Evolutionary conservation across 768 basidiomycete genomes (phyloP).

Genomic region (Mycena kentingensis): DNA sequence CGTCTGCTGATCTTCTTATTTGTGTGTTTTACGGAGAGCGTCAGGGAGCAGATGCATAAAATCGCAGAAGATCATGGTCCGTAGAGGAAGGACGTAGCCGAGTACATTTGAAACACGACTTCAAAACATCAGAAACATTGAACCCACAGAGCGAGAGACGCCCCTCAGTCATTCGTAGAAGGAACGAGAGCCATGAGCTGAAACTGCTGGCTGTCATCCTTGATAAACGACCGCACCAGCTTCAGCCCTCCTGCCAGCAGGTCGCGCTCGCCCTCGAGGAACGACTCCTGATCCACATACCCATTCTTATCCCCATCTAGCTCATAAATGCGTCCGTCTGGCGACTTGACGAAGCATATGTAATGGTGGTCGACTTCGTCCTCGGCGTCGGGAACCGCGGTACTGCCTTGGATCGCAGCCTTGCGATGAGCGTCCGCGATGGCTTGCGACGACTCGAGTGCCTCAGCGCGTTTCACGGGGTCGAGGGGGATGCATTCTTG

Average conservation of each 20-base stretch:
- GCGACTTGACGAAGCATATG: conserved; percentile 35
- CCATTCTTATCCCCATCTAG: conserved; percentile 38
- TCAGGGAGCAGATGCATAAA: too few species aligned
- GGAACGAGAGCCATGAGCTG: conserved; percentile 13
- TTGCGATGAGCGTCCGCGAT: conserved; percentile 33
- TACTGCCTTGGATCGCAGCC: conserved; percentile 34
- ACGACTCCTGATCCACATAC: conserved; percentile 30
- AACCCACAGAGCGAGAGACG: too few species aligned
- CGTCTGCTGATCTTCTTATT: too few species aligned
- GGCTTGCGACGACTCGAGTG: conserved; percentile 30
- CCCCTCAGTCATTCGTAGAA: too few species aligned
- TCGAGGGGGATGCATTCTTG: conserved; percentile 25
- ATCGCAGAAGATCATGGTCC: too few species aligned
- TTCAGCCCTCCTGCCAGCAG: conserved; percentile 12
- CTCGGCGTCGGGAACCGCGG: conserved; percentile 32
- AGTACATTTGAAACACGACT: too few species aligned
- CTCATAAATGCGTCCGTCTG: conserved; percentile 34
- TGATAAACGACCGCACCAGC: conserved; percentile 7
- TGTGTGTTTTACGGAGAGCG: too few species aligned
- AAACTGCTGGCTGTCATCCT: conserved; percentile 1
- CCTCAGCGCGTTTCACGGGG: conserved; percentile 32
- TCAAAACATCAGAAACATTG: too few species aligned
- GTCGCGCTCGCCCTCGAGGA: conserved; percentile 27
- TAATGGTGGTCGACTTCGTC: conserved; percentile 37
- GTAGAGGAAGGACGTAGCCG: too few species aligned